These are phyloP conservation scores for Aegle marmelos DNA, from an alignment of 345 rosid genomes.

Conservation along the genomic window DNA sequence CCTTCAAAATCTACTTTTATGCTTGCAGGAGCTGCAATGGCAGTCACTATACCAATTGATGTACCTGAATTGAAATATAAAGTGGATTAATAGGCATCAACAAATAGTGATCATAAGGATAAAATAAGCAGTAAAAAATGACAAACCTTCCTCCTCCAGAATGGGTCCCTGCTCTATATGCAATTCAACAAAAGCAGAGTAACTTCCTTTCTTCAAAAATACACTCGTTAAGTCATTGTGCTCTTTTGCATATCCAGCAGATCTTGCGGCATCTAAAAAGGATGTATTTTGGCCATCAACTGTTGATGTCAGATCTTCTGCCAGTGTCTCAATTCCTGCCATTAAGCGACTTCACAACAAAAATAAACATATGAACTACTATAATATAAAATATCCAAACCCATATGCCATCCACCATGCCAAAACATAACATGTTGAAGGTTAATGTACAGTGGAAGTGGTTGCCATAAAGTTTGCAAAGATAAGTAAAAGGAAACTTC, in stretches of 20 bases:
- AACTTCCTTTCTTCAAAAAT: slow-evolving; percentile 60
- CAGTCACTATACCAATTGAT: slow-evolving; percentile 84
- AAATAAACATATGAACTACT: slow-evolving; percentile 14
- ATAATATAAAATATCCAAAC: not conserved
- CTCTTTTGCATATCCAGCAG: slow-evolving; percentile 72
- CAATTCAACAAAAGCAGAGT: slow-evolving; percentile 84
- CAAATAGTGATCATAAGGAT: not conserved
- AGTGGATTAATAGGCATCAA: slow-evolving; percentile 1
- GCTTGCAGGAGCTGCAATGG: slow-evolving; percentile 98
- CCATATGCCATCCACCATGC: not conserved
- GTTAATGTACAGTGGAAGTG: not conserved
- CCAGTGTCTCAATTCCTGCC: slow-evolving; percentile 64
- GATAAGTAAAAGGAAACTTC: not conserved
- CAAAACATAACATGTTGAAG: not conserved
- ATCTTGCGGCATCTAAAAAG: slow-evolving; percentile 75
- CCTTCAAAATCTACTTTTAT: slow-evolving; percentile 90
- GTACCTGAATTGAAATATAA: slow-evolving; percentile 40
- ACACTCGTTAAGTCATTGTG: slow-evolving; percentile 58
- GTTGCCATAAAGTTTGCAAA: not conserved
- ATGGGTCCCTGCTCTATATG: slow-evolving; percentile 97
- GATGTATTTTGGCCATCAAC: slow-evolving; percentile 75
- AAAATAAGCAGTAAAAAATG: slow-evolving; percentile 5
- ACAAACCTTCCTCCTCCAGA: slow-evolving; percentile 78
- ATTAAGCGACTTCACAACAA: slow-evolving; percentile 68
- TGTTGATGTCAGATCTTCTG: slow-evolving; percentile 51